Evolutionary conservation across 345 rosid species (phyloP).

Genomic region (Bruguiera sexangula): DNA sequence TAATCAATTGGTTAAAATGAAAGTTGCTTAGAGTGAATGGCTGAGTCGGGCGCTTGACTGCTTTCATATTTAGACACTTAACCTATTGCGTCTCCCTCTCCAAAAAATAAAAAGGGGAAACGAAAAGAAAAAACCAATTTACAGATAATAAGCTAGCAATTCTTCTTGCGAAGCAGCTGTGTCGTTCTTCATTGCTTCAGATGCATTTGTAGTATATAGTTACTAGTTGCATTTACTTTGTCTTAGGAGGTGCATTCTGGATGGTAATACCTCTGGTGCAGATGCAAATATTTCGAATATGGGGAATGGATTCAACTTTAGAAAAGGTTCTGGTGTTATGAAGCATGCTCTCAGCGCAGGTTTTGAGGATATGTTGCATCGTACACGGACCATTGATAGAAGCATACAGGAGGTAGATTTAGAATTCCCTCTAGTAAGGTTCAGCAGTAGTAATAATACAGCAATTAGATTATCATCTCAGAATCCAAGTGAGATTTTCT

Average conservation of each 20-base stretch:
- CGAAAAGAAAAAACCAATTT: too few relatives aligned
- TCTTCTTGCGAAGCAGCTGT: not conserved
- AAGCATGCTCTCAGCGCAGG: constrained; percentile 35
- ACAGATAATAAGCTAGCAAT: too few relatives aligned
- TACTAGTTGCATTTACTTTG: constrained; percentile 36
- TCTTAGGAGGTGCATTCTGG: constrained; percentile 54
- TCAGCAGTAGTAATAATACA: constrained; percentile 43
- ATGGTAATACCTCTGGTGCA: constrained; percentile 53
- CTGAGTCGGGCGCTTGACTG: too few relatives aligned
- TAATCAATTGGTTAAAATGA: too few relatives aligned
- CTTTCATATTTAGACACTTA: too few relatives aligned
- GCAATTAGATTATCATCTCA: constrained; percentile 49
- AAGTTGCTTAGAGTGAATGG: too few relatives aligned
- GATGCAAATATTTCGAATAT: constrained; percentile 38
- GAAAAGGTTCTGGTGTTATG: constrained; percentile 42
- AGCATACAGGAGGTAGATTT: constrained; percentile 39
- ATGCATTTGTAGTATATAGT: constrained; percentile 11
- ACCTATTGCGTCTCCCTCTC: too few relatives aligned
- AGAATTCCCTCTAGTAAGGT: constrained; percentile 47
- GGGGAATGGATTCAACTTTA: constrained; percentile 47
- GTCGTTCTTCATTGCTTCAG: not conserved
- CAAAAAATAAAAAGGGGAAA: too few relatives aligned
- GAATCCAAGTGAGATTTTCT: constrained; percentile 57
- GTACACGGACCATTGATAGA: constrained; percentile 30
- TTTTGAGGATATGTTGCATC: constrained; percentile 45